Base-by-base conservation (phyloP, 78 protist species). In the Planoprotostelium fungivorum region DNA sequence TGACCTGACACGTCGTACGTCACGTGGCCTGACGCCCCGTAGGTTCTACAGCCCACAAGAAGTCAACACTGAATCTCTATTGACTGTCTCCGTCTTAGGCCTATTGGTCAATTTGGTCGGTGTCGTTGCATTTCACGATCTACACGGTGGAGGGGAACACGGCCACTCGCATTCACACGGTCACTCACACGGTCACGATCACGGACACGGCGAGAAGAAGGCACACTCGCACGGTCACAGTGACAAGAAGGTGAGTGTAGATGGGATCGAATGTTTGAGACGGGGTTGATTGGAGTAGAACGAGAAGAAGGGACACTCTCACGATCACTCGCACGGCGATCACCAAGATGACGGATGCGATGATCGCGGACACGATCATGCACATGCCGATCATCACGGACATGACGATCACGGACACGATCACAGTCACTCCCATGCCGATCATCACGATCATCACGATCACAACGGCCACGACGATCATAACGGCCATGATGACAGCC, bases 71-170 rank as follows among this genome's bases (percentile, higher is more conserved):
- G 96, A 96, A 35, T 89, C 95, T 29, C 91, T 98, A 31, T 36
- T 98, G 29, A 73, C 91, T 25, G 99, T 98, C 0, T 89, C 98
- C 0, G 93, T 98, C 0, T 63, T 94, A 1, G 99, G 99, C 0
- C 90, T 98, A 29, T 5, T 94, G 16, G 98, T 98, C 35, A 98
- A 98, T 84, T 38, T 98, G 37, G 91, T 96, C 36, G 99, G 99
- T 83, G 84, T 98, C 5, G 87, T 96, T 23, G 92, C 97, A 29
- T 97, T 98, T 90, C 96, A 95, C 88, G 90, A 92, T 34, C 90
- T 51, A 16, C 73, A 93, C 83, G 38, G 63, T n/a, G 63, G 88
- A 5, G 96, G 88, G 34, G 93, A 86, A 34, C 94, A 94, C 87
- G 91, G 93, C 0, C 96, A 96, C 86, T 38, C 84, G 0, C 91